Conservation (phyloP, 768 basidiomycete genomes). For the Chalciporus sphaerocephalus region DNA sequence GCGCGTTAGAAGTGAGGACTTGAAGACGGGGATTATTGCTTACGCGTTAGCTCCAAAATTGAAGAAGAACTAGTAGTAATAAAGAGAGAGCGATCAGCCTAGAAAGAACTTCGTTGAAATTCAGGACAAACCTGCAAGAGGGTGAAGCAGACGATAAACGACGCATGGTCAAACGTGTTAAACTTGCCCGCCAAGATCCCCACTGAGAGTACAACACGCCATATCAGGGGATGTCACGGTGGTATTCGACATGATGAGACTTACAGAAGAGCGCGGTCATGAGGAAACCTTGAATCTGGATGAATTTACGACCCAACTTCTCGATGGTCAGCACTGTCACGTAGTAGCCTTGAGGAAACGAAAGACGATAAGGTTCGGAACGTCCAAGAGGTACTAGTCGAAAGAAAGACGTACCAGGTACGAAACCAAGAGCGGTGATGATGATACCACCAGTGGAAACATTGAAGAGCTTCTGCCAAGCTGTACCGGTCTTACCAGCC, state of each 20-base stretch:
- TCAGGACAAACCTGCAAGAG: constrained; percentile 49
- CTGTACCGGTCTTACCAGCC: constrained; percentile 50
- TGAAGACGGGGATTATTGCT: constrained; percentile 13
- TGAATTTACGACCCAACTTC: constrained; percentile 66
- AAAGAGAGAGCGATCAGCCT: constrained; percentile 1
- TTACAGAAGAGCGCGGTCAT: constrained; percentile 63
- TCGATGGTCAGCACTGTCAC: constrained; percentile 66
- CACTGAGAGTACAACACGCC: constrained; percentile 34
- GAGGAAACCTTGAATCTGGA: constrained; percentile 74
- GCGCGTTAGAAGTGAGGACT: not conserved
- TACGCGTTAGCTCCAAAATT: constrained; percentile 76
- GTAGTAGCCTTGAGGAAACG: constrained; percentile 52
- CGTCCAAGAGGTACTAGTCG: not conserved
- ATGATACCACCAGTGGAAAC: constrained; percentile 66
- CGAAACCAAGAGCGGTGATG: constrained; percentile 70
- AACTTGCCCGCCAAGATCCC: constrained; percentile 68
- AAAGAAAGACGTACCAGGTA: constrained; percentile 51
- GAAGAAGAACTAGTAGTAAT: constrained; percentile 69
- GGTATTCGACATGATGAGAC: constrained; percentile 5
- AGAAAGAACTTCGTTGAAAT: not conserved
- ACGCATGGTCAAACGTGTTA: constrained; percentile 46
- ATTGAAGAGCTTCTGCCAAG: constrained; percentile 65
- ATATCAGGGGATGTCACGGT: not conserved
- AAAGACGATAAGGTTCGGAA: not conserved
- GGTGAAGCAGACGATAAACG: constrained; percentile 71